Conservation (phyloP, 2,329 filamentous ascomycete species). For the Calonectria hongkongensis region DNA sequence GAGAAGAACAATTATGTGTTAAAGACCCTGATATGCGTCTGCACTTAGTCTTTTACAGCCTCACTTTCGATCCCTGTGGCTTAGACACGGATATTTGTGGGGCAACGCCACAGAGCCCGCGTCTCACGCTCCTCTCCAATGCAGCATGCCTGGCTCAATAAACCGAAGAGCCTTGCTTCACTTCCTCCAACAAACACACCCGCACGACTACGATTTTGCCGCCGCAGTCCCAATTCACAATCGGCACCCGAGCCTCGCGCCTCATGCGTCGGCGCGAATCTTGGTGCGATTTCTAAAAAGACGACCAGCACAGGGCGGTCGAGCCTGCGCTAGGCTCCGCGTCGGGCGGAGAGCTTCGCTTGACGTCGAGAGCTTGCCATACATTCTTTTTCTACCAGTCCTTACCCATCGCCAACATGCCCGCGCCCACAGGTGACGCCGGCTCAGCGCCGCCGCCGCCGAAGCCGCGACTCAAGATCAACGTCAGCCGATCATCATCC, state of each 20-base stretch:
- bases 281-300: not conserved
- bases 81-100: slow-evolving; percentile 40
- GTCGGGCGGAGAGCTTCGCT: slow-evolving; percentile 37
- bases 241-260: slow-evolving; percentile 5
- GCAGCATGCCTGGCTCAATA: slow-evolving; percentile 17
- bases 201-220: slow-evolving; percentile 1
- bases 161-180: slow-evolving; percentile 8
- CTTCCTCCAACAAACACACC: not conserved
- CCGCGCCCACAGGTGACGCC: slow-evolving; percentile 52
- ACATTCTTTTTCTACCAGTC: not conserved
- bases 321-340: slow-evolving; percentile 17
- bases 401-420: slow-evolving; percentile 53
- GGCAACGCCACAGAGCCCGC: slow-evolving; percentile 29
- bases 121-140: slow-evolving; percentile 7
- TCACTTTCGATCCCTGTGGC: slow-evolving; percentile 29
- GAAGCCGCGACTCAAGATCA: slow-evolving; percentile 64
- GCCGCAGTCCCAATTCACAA: not conserved
- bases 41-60: not conserved
- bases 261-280: not conserved
- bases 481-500: slow-evolving; percentile 61
- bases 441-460: slow-evolving; percentile 54
- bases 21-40: too few relatives aligned
- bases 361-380: slow-evolving; percentile 14
- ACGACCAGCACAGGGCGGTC: slow-evolving; percentile 1
- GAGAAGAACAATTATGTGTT: too few relatives aligned